Evolutionary conservation across 2,329 filamentous ascomycete genomes (phyloP), one percentile per base, ranked within the genome.

Genomic region (Nothophaeocryptopus gaeumannii): DNA sequence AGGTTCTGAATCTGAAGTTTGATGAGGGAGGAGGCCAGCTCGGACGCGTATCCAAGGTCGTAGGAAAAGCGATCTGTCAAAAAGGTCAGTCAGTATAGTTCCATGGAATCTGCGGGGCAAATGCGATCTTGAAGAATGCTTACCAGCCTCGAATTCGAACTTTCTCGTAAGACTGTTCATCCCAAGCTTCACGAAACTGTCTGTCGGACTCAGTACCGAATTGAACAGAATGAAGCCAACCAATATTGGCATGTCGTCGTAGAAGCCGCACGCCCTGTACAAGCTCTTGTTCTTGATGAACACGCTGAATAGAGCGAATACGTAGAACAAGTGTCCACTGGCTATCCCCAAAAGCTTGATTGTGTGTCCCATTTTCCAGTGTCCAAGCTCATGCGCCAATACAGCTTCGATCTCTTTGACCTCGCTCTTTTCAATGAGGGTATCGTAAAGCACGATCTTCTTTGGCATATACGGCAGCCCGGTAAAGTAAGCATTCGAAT

Each of bases 391-490:
- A 69, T 99, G 93, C 32, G 89, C 91, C 46, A 99, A 77, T 45
- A 99, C 91, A 58, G 93, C 92, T 51, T 96, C 89, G 35, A 99
- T 91, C 72, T 99, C 93, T 66, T 93, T 81, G 3, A 88, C 84
- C 55, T 91, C 83, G 69, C 87, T 93, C 81, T 97, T 96, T 73
- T 96, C 92, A 56, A 99, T 90, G 56, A 99, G 75, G 5, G 95
- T 99, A 69, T 99, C 93, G 70, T 96, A 99, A 67, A 99, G 95
- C 65, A 99, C 93, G 76, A 99, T 99, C 77, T 97, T 95, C 78
- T 97, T 95, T 81, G 97, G 97, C 81, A 96, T 96, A 91, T 92
- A 99, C 36, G 93, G 93, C 48, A 99, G 81, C 53, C 93, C 93
- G 63, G 95, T 96, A 76, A 99, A 99, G 73, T 95, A 95, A 14